Evolutionary conservation across 148 eudicot species (phyloP).

Genomic region (Diospyros lotus): DNA sequence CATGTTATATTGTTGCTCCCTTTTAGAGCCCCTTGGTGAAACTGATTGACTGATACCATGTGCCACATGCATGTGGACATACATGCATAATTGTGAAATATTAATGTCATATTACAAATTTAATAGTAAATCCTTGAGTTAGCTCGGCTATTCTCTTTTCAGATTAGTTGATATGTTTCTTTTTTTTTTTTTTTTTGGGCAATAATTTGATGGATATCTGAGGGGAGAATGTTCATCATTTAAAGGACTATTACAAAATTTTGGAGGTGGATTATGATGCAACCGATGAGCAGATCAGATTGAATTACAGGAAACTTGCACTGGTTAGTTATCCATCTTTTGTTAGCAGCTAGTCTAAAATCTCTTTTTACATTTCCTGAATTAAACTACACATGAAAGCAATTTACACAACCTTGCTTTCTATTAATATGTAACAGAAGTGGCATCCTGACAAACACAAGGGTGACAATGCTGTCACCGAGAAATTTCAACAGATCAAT

Average conservation of each 20-base stretch:
- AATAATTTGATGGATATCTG: slow-evolving; percentile 11
- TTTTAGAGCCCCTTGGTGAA: background rate
- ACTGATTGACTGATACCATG: background rate
- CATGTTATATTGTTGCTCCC: background rate
- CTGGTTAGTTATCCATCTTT: slow-evolving; percentile 39
- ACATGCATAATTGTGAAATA: background rate
- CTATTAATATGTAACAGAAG: slow-evolving; percentile 34
- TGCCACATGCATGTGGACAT: background rate
- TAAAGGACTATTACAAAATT: slow-evolving; percentile 60
- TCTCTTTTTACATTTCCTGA: background rate
- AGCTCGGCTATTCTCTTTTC: too few relatives aligned
- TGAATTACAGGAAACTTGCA: slow-evolving; percentile 52
- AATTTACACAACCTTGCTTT: background rate
- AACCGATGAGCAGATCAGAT: slow-evolving; percentile 48
- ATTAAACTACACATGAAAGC: slow-evolving; percentile 1
- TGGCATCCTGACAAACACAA: slow-evolving; percentile 79
- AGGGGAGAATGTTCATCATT: slow-evolving; percentile 9
- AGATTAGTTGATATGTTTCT: too few relatives aligned
- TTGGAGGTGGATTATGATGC: slow-evolving; percentile 65
- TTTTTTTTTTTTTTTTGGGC: background rate
- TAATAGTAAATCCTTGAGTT: too few relatives aligned
- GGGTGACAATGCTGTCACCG: slow-evolving; percentile 43
- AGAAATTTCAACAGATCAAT: slow-evolving; percentile 56
- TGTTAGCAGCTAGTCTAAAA: background rate
- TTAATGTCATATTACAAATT: background rate